phyloP scores from a whole-genome alignment of 148 eudicot genomes.

The Pharnaceum exiguum region DNA sequence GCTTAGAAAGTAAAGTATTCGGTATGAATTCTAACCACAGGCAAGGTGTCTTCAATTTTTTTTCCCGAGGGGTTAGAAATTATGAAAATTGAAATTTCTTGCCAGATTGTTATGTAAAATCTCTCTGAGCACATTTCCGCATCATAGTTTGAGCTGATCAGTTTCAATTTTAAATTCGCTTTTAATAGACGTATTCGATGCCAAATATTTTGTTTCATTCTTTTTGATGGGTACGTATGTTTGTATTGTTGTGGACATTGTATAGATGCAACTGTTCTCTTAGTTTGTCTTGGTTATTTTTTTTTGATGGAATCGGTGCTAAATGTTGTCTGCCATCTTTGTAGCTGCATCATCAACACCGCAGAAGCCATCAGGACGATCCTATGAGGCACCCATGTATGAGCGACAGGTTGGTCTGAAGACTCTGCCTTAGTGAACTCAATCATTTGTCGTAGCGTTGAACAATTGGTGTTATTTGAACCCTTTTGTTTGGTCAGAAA shows the following conservation, averaged over 20 bases:
- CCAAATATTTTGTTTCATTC: too few species aligned
- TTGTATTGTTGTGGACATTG: neutral
- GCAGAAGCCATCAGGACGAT: slow-evolving; percentile 49
- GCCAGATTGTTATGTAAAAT: too few species aligned
- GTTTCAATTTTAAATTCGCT: too few species aligned
- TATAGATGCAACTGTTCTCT: neutral
- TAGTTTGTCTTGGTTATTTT: neutral
- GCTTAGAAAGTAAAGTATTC: too few species aligned
- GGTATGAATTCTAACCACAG: too few species aligned
- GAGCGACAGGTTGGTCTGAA: slow-evolving; percentile 58
- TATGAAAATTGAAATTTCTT: too few species aligned
- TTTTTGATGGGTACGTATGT: neutral
- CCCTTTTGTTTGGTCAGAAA: too few species aligned
- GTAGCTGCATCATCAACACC: slow-evolving; percentile 42
- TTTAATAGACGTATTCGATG: too few species aligned
- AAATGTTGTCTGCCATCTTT: slow-evolving; percentile 7
- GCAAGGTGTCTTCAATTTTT: too few species aligned
- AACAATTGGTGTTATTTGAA: neutral
- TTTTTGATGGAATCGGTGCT: neutral
- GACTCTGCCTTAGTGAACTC: neutral
- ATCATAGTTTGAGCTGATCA: too few species aligned
- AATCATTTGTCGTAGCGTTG: neutral
- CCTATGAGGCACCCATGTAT: slow-evolving; percentile 47
- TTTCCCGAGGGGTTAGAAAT: too few species aligned
- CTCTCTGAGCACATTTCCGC: too few species aligned